Evolutionary conservation across 768 basidiomycete species (phyloP), one percentile per base, ranked within the genome.

Genomic region (Vararia minispora): DNA sequence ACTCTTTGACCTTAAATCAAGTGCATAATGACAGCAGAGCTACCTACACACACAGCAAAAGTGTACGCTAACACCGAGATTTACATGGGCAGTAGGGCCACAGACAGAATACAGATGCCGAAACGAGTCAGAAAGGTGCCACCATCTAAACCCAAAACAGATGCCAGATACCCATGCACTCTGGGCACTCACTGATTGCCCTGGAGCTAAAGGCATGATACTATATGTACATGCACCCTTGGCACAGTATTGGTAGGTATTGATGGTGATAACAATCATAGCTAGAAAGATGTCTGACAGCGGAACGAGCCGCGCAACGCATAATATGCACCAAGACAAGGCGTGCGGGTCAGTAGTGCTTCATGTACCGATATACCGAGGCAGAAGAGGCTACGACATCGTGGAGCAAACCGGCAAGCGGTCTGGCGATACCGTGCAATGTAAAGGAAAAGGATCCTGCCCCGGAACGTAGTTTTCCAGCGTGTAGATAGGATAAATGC

Each of bases 301-400:
- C 74, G 65, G 77, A 80, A 80, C 77, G 77, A 80, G 63, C 77
- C 71, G 53, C 59, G 53, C 63, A 55, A 54, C 52, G 56, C 53
- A 45, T 44, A 41, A 35, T 24, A 20, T 37, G 42, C 43, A 43
- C 42, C 43, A 22, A 16, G 28, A 30, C 41, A 47, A 27, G 23
- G 45, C 60, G 48, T 54, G 61, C 56, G 53, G 65, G 74, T 71
- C 78, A 76, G 68, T 58, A 49, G 54, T 45, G 70, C 68, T 79
- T 76, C 76, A 61, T 47, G 17, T 42, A 63, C 66, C 46, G 32
- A 59, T 71, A 41, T 71, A 33, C 44, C 44, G 40, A 29, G 23
- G 32, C 27, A 21, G 21, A 26, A n/a, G 30, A 45, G 35, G 38
- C 32, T 32, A 39, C 44, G 46, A 46, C 35, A 40, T 44, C 20